Evolutionary conservation across 1,284 basidiomycete species (phyloP).

Genomic region (Puccinia triticina): DNA sequence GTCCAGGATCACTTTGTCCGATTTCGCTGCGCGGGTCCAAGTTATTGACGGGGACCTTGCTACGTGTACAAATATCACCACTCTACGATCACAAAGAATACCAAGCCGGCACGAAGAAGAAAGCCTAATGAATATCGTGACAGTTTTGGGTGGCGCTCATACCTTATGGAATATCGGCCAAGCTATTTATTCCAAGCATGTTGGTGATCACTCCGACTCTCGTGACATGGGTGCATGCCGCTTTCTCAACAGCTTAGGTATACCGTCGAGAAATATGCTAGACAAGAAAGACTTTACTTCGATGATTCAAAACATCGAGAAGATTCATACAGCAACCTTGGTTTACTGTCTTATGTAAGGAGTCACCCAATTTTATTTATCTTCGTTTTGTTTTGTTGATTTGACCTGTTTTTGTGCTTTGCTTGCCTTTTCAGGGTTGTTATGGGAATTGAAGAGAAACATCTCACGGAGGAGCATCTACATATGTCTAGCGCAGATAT

Average conservation of each 20-base stretch:
- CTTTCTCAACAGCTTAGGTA: background rate
- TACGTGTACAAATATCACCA: background rate
- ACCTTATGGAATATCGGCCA: constrained; percentile 12
- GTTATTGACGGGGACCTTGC: background rate
- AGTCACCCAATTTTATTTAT: too few relatives aligned
- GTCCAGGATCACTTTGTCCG: background rate
- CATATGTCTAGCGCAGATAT: too few relatives aligned
- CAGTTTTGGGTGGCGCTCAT: background rate
- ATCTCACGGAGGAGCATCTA: background rate
- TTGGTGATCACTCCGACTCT: background rate
- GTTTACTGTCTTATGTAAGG: background rate
- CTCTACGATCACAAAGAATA: background rate
- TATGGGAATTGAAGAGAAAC: constrained; percentile 3
- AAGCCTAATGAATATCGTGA: background rate
- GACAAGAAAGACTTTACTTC: constrained; percentile 20
- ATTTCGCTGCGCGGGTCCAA: background rate
- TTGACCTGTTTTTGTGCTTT: background rate
- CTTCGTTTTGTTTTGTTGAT: background rate
- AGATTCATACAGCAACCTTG: background rate
- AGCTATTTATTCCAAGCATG: background rate
- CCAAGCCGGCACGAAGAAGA: background rate
- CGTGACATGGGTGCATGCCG: constrained; percentile 3
- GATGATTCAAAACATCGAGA: constrained; percentile 3
- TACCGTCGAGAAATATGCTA: background rate
- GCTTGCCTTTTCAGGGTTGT: too few relatives aligned